Evolutionary conservation across 305 asterid species (phyloP).

Genomic region (Fraxinus latifolia): DNA sequence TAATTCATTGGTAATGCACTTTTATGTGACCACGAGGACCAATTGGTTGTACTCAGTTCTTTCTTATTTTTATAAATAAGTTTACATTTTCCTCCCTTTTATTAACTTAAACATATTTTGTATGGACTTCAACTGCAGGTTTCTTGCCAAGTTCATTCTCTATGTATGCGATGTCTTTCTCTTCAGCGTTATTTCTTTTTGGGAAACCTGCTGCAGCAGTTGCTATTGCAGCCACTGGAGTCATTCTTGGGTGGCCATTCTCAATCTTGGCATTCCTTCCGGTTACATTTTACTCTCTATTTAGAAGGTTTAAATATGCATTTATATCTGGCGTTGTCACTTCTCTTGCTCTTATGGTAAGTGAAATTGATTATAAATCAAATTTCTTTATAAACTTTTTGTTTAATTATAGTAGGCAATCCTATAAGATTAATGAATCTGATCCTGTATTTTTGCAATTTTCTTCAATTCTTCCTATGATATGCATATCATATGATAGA

Average conservation of each 20-base stretch:
- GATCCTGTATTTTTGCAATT: slow-evolving; percentile 7
- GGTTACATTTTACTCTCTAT: slow-evolving; percentile 66
- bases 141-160: slow-evolving; percentile 95
- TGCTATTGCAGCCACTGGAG: slow-evolving; percentile 83
- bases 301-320: slow-evolving; percentile 55
- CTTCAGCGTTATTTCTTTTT: slow-evolving; percentile 82
- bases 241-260: slow-evolving; percentile 98
- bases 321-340: slow-evolving; percentile 63
- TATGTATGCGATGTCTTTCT: slow-evolving; percentile 93
- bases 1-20: slow-evolving; percentile 18
- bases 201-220: slow-evolving; percentile 87
- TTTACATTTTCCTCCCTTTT: background rate
- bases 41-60: background rate
- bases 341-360: slow-evolving; percentile 65
- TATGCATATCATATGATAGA: slow-evolving; percentile 20
- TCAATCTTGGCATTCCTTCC: slow-evolving; percentile 90
- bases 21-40: background rate
- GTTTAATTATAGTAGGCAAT: background rate
- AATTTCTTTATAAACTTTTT: slow-evolving; percentile 4
- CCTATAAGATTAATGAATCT: slow-evolving; percentile 16
- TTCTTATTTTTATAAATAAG: background rate
- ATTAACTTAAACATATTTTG: background rate
- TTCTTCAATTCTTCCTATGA: slow-evolving; percentile 8
- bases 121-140: slow-evolving; percentile 51
- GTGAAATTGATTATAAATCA: slow-evolving; percentile 26